Base-by-base conservation (phyloP, 768 basidiomycete genomes). In the Phlegmacium glaucopus region DNA sequence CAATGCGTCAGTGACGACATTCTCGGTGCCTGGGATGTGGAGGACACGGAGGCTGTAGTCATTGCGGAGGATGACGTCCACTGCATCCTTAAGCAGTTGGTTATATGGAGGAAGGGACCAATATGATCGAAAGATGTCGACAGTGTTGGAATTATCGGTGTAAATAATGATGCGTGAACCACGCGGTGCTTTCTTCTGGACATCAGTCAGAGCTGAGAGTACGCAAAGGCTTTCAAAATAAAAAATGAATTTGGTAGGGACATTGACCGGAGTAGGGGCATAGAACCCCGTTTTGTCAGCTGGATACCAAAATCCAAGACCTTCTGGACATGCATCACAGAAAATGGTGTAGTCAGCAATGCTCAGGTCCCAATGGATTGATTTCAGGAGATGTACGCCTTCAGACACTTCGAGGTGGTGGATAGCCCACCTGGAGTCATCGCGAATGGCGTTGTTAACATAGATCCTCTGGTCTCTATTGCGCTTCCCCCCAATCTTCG, bases 381-480 rank as follows among this genome's bases (percentile, higher is more conserved):
- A 47, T 4, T 58, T 34, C 6, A 66, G 27, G 7, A 65, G 10
- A 7, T 30, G 53, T 6, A 69, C 41, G 0, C 67, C 65, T 4
- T 42, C 6, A 0, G 53, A 47, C 1, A 1, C 0, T 0, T 42
- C 4, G 2, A 72, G 6, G 32, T 62, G 60, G 8, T 53, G 28
- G 0, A 35, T 32, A 1, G 70, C 48, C 73, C 74, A 76, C 0
- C 0, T 0, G 12, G 68, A 43, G 36, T 72, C 67, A 1, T 38
- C 22, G 1, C 26, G 12, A 18, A 72, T 47, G 0, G 41, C 41
- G 0, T 43, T 44, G 42, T 65, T 72, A 26, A 71, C 28, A 12
- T 49, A 64, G 7, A 73, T 35, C 0, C 11, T 2, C 6, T 34
- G 32, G 3, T 34, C n/a, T 6, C 11, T 10, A 11, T 10, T 11